Conservation (phyloP, 768 basidiomycete species). For the Podaxis carcinomalis region DNA sequence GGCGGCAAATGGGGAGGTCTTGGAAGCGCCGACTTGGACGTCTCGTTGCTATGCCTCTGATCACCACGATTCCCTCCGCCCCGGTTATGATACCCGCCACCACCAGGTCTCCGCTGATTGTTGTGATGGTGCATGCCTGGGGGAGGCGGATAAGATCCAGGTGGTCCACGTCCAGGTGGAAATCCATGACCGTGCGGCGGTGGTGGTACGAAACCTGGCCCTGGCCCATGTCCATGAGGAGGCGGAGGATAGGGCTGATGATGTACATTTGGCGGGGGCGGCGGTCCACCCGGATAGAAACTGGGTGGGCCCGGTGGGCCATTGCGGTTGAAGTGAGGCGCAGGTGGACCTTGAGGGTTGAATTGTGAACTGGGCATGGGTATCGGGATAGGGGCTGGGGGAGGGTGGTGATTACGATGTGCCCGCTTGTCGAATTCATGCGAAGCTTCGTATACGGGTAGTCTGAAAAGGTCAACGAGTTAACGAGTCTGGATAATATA, state of each 20-base stretch:
- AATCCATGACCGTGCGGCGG: conserved; percentile 10
- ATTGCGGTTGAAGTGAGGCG: conserved; percentile 14
- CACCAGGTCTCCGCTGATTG: conserved; percentile 4
- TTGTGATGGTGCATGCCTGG: conserved; percentile 1
- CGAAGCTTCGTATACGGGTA: conserved; percentile 76
- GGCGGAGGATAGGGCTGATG: neutral
- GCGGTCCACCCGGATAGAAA: conserved; percentile 19
- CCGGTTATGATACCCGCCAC: conserved; percentile 12
- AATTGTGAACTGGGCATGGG: conserved; percentile 19
- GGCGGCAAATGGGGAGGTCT: conserved; percentile 17
- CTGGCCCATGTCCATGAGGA: conserved; percentile 7
- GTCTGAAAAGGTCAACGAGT: conserved; percentile 30
- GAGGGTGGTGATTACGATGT: conserved; percentile 40
- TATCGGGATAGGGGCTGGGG: conserved; percentile 23
- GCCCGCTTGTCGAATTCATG: conserved; percentile 80
- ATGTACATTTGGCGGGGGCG: conserved; percentile 3
- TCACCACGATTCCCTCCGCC: conserved; percentile 9
- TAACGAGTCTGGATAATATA: conserved; percentile 2
- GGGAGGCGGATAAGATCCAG: conserved; percentile 10
- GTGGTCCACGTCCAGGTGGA: conserved; percentile 7
- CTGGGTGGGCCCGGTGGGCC: conserved; percentile 28
- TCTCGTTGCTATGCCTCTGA: conserved; percentile 10
- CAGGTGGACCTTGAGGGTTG: conserved; percentile 18
- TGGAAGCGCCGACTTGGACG: neutral
- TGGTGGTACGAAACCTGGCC: conserved; percentile 19